These are phyloP conservation scores for Myriosclerotinia curreyana DNA, from an alignment of 2,329 filamentous ascomycete species.

Conservation along the genomic window DNA sequence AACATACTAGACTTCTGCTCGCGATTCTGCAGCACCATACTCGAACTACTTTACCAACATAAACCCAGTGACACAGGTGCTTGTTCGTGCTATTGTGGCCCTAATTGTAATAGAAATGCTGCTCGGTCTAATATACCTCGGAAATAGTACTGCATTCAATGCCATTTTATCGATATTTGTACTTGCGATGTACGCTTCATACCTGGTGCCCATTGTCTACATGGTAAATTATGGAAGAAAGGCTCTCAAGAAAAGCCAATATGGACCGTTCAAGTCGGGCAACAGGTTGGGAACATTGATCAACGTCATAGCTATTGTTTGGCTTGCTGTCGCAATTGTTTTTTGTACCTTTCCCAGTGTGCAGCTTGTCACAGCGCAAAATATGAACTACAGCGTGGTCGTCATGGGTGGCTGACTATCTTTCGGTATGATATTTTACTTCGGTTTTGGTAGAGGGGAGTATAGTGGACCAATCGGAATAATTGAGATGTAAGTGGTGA, in stretches of 20 bases:
- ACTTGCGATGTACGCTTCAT: slow-evolving; percentile 46
- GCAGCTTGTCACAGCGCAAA: slow-evolving; percentile 43
- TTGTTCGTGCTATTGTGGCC: slow-evolving; percentile 42
- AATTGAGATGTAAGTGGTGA: slow-evolving; percentile 5
- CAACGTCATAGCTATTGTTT: slow-evolving; percentile 45
- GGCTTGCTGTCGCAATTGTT: slow-evolving; percentile 45
- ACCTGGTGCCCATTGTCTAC: slow-evolving; percentile 42
- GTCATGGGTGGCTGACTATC: slow-evolving; percentile 44
- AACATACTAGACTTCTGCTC: slow-evolving; percentile 47
- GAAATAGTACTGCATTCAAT: slow-evolving; percentile 47
- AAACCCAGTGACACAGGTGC: slow-evolving; percentile 38
- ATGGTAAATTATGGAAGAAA: slow-evolving; percentile 43
- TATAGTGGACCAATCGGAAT: slow-evolving; percentile 33
- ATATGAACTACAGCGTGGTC: slow-evolving; percentile 49
- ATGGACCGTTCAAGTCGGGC: slow-evolving; percentile 39
- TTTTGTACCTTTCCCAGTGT: slow-evolving; percentile 47
- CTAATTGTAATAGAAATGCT: slow-evolving; percentile 46
- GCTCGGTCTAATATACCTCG: slow-evolving; percentile 48
- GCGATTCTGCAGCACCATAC: slow-evolving; percentile 43
- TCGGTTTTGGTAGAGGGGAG: slow-evolving; percentile 31
- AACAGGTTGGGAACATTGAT: slow-evolving; percentile 37
- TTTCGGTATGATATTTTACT: slow-evolving; percentile 41
- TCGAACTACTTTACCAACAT: slow-evolving; percentile 42
- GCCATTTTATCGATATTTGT: slow-evolving; percentile 47
- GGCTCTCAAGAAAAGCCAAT: slow-evolving; percentile 30